These are phyloP conservation scores for Tulasnella sp. DNA, from an alignment of 768 basidiomycete genomes.

Conservation along the genomic window DNA sequence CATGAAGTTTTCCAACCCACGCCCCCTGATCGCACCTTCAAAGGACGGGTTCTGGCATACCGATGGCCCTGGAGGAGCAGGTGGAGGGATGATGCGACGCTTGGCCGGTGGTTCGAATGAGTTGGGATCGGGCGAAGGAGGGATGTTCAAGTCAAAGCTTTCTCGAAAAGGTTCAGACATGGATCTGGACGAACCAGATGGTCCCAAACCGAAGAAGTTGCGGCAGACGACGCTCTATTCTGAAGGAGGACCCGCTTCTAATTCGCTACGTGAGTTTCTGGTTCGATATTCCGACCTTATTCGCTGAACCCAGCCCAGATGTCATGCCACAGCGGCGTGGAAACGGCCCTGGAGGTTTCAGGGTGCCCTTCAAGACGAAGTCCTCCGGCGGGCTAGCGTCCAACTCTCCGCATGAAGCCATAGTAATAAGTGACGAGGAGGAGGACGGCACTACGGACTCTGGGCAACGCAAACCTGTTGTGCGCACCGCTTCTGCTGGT, in stretches of 20 bases:
- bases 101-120: background rate
- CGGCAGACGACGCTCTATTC: background rate
- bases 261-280: background rate
- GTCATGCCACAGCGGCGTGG: constrained; percentile 1
- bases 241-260: no score
- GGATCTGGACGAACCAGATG: background rate
- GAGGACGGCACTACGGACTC: background rate
- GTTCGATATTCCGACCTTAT: background rate
- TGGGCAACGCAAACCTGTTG: background rate
- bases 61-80: background rate
- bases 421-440: background rate
- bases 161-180: background rate
- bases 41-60: constrained; percentile 11
- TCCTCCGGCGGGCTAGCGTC: background rate
- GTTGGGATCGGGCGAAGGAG: background rate
- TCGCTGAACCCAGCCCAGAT: background rate
- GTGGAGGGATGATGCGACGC: background rate
- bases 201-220: background rate
- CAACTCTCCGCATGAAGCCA: background rate
- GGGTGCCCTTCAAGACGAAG: constrained; percentile 39
- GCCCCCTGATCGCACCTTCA: background rate
- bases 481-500: background rate
- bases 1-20: background rate
- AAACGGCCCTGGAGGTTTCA: constrained; percentile 42
- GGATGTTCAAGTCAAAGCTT: background rate